Conservation (phyloP, 1,139 yeast genomes). For the Pichia sp. region DNA sequence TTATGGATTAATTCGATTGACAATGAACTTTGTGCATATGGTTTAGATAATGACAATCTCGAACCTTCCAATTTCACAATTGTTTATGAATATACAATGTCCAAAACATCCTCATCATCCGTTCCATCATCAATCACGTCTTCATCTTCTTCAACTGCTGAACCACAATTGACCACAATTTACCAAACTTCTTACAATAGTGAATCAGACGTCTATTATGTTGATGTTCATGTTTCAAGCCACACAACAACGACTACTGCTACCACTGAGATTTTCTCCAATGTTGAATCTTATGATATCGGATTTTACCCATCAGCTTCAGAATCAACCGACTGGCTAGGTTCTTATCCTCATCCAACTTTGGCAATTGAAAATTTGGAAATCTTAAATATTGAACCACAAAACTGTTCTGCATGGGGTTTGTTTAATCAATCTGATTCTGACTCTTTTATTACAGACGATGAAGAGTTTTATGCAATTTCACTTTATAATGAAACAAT, state of each 20-base stretch:
- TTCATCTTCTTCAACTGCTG: background rate
- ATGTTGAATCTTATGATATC: slow-evolving; percentile 4
- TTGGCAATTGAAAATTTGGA: slow-evolving; percentile 30
- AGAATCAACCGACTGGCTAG: slow-evolving; percentile 5
- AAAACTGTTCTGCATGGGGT: slow-evolving; percentile 36
- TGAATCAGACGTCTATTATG: slow-evolving; percentile 7
- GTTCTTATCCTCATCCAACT: slow-evolving; percentile 12
- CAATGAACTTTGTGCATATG: slow-evolving; percentile 10
- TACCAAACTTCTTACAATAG: slow-evolving; percentile 6
- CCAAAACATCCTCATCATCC: background rate
- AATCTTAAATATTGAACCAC: slow-evolving; percentile 16
- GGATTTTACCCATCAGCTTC: slow-evolving; percentile 12
- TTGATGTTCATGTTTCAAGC: slow-evolving; percentile 9
- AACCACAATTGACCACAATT: background rate
- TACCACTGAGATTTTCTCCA: background rate
- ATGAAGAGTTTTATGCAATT: slow-evolving; percentile 39
- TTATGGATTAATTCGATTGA: slow-evolving; percentile 41
- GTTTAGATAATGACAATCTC: background rate
- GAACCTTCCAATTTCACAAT: slow-evolving; percentile 6
- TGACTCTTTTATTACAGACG: slow-evolving; percentile 38
- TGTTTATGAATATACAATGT: slow-evolving; percentile 1
- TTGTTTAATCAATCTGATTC: slow-evolving; percentile 42
- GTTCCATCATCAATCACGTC: slow-evolving; percentile 1
- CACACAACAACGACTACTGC: slow-evolving; percentile 4
- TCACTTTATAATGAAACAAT: slow-evolving; percentile 59